Evolutionary conservation across 345 rosid species (phyloP), one percentile per base, ranked within the genome.

Genomic region (Gynandropsis gynandra): DNA sequence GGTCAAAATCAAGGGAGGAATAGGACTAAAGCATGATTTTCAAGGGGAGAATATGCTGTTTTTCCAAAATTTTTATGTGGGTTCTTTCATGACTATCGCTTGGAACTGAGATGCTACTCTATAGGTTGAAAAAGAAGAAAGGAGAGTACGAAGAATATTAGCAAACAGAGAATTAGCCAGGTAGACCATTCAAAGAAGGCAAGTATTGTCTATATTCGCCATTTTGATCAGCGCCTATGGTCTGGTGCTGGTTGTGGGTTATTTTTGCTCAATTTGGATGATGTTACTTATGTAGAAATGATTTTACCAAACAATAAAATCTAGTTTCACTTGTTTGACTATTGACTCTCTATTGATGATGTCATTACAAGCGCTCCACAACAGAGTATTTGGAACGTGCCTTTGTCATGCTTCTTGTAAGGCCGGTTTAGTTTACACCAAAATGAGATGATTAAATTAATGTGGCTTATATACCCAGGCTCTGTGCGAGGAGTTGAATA

Each of bases 131-230:
- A 81, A 80, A 73, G 97, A 86, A 68, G 89, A 58, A 7, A 76
- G 92, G 47, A 81, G 87, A 60, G 63, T 83, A 31, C 76, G 83
- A 35, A 73, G 97, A 72, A 73, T 89, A 54, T 70, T 86, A 61
- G 97, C 96, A 49, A 89, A 89, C 63, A 81, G 97, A 69, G 97
- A 89, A 64, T 86, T 94, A 14, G 97, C 97, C 9, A 78, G 97
- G 66, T 96, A 83, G 56, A 86, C 97, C 0, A 89, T 89, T 69
- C 79, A 80, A 4, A 83, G 96, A 7, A 70, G 96, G 63, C 95
- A 89, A 94, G 97, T 81, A 72, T 33, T 27, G 9, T 35, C 19
- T 14, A 48, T 55, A 0, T 42, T 0, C 17, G 10, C n/a, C n/a
- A 27, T 24, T 16, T 50, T 17, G 52, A 27, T 6, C 37, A 15